Conservation (phyloP, 352 stramenopile species). For the Phytophthora meadii region DNA sequence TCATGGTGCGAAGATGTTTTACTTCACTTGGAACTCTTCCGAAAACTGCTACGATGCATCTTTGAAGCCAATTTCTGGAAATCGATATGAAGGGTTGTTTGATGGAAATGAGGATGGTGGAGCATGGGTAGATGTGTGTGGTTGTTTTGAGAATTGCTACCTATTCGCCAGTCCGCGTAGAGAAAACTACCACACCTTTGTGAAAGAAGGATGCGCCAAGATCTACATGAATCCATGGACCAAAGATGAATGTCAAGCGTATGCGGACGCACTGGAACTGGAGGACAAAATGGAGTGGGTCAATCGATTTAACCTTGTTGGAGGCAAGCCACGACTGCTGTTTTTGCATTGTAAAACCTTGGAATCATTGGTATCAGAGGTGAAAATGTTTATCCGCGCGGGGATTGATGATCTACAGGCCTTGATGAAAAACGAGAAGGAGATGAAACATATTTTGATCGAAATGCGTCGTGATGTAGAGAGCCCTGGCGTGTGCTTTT, state of each 20-base stretch:
- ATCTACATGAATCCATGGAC: conserved; percentile 44
- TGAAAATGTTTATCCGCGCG: conserved; percentile 6
- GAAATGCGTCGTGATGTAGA: conserved; percentile 4
- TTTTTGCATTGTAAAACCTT: conserved; percentile 9
- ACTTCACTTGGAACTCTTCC: no score
- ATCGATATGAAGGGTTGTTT: no score
- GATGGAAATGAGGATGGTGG: no score
- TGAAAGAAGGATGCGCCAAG: conserved; percentile 16
- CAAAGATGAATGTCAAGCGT: conserved; percentile 27
- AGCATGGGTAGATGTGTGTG: no score
- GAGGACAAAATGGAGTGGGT: conserved; percentile 29
- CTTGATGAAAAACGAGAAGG: neutral
- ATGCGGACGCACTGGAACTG: conserved; percentile 19
- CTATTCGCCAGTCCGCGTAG: no score
- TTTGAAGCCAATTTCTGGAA: no score
- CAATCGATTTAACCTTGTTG: conserved; percentile 31
- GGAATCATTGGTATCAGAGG: conserved; percentile 8
- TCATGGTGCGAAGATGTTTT: no score
- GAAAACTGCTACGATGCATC: no score
- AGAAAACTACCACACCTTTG: no score
- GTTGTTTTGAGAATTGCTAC: no score
- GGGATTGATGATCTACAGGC: conserved; percentile 6
- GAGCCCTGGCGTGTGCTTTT: no score
- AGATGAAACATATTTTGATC: conserved; percentile 22
- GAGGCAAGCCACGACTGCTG: conserved; percentile 32